These are phyloP conservation scores for Mycena rosella DNA, from an alignment of 768 basidiomycete species.

Conservation along the genomic window DNA sequence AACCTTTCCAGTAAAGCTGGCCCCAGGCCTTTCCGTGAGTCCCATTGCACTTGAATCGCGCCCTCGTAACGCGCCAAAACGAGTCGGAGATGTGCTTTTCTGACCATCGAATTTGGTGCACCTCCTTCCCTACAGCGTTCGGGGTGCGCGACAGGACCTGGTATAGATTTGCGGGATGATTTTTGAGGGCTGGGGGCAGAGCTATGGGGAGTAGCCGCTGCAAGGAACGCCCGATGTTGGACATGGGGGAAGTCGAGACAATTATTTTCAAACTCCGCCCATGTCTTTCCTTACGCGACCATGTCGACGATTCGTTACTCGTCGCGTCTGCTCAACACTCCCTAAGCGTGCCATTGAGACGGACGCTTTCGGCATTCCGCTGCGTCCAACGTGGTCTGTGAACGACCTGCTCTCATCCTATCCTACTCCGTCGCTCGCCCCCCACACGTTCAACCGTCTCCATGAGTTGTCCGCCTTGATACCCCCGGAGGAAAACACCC, in stretches of 20 bases:
- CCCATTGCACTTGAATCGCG: constrained; percentile 79
- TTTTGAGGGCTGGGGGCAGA: constrained; percentile 71
- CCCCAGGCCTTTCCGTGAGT: constrained; percentile 90
- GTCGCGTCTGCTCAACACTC: constrained; percentile 31
- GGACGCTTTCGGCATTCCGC: constrained; percentile 75
- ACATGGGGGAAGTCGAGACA: constrained; percentile 45
- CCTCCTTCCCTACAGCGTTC: constrained; percentile 70
- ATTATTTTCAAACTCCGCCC: constrained; percentile 36
- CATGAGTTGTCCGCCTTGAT: constrained; percentile 81
- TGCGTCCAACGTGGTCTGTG: constrained; percentile 84
- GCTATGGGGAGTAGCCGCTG: constrained; percentile 69
- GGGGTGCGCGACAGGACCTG: constrained; percentile 79
- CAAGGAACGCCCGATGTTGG: constrained; percentile 54
- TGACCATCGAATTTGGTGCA: constrained; percentile 83
- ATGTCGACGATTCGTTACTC: constrained; percentile 41
- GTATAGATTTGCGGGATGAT: constrained; percentile 74
- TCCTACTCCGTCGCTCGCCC: constrained; percentile 71
- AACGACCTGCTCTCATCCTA: constrained; percentile 82
- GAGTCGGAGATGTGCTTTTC: constrained; percentile 73
- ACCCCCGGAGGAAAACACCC: constrained; percentile 71
- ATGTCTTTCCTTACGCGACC: constrained; percentile 35
- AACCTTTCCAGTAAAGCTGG: constrained; percentile 82
- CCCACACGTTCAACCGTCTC: constrained; percentile 70
- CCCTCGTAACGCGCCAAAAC: constrained; percentile 82
- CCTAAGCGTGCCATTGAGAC: constrained; percentile 43